These are phyloP conservation scores for Penicillium samsonianum DNA, from an alignment of 495 filamentous ascomycete genomes.

Conservation along the genomic window DNA sequence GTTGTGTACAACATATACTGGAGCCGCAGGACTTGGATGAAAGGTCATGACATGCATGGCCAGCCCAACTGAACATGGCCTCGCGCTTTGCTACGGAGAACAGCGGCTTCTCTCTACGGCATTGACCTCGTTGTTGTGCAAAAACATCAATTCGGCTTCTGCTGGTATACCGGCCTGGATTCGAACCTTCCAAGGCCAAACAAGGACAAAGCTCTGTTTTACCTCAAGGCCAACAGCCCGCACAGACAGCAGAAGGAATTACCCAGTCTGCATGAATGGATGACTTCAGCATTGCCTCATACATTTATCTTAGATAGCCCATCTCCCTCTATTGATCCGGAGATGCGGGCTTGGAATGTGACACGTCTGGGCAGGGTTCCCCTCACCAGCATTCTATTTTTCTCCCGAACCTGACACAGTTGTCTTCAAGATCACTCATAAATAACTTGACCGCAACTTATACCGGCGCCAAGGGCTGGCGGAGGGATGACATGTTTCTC, in stretches of 20 bases:
- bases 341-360: slow-evolving; percentile 12
- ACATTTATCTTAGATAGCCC: slow-evolving; percentile 9
- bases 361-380: slow-evolving; percentile 14
- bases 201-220: background rate
- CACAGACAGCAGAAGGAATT: background rate
- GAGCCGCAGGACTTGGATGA: background rate
- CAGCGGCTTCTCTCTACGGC: background rate
- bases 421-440: slow-evolving; percentile 4
- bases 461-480: background rate
- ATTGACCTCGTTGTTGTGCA: background rate
- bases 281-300: slow-evolving; percentile 18
- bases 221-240: background rate
- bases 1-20: background rate
- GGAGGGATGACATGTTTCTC: slow-evolving; percentile 3
- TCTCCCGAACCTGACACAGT: background rate
- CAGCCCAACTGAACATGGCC: background rate
- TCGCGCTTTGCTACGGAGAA: background rate
- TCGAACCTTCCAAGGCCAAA: slow-evolving; percentile 1
- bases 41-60: background rate
- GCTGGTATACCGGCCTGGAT: slow-evolving; percentile 3
- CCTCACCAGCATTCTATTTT: slow-evolving; percentile 2
- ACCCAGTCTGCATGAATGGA: background rate
- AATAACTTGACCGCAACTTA: slow-evolving; percentile 5
- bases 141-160: background rate
- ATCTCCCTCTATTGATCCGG: background rate